phyloP scores from a whole-genome alignment of 2,329 filamentous ascomycete genomes.

The Fusarium keratoplasticum region DNA sequence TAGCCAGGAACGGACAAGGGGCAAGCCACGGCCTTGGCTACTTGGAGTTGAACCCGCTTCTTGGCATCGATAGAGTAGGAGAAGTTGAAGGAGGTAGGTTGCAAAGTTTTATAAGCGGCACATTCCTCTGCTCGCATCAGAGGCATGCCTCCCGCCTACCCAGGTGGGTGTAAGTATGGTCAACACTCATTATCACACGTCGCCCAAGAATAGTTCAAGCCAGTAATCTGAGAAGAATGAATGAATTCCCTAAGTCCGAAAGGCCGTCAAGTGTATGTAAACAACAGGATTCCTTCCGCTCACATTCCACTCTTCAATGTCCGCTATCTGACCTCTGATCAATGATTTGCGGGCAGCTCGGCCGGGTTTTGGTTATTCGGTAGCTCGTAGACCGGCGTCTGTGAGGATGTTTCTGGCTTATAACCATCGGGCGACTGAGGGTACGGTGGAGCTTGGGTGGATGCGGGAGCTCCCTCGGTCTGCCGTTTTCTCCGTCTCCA shows the following conservation, averaged over 20 bases:
- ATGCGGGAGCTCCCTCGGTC: background rate
- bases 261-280: background rate
- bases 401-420: background rate
- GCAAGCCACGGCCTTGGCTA: background rate
- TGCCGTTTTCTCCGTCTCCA: constrained; percentile 37
- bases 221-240: background rate
- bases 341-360: background rate
- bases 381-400: background rate
- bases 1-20: background rate
- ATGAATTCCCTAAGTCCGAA: background rate
- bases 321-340: background rate
- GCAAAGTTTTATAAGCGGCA: background rate
- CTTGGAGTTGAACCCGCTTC: background rate
- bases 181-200: background rate
- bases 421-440: background rate
- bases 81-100: background rate
- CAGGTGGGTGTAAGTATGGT: background rate
- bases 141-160: background rate
- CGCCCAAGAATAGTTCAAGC: background rate
- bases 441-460: background rate
- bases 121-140: background rate
- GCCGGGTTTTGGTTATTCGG: background rate
- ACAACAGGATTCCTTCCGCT: background rate
- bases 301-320: background rate
- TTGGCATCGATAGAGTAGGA: background rate